phyloP scores from a whole-genome alignment of 2,329 filamentous ascomycete species.

The Pyrenophora seminiperda region DNA sequence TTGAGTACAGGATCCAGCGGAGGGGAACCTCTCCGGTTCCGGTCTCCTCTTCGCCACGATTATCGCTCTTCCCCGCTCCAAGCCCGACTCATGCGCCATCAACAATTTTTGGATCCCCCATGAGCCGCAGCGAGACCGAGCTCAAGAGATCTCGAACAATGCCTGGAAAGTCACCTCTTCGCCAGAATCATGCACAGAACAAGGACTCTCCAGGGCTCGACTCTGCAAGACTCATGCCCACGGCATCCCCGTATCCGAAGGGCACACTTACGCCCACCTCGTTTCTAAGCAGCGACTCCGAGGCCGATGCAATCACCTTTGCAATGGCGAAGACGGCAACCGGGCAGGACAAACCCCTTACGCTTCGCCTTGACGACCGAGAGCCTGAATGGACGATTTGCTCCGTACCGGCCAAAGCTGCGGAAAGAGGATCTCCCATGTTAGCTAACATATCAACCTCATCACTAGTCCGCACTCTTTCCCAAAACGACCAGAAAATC shows the following conservation, averaged over 20 bases:
- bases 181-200: slow-evolving; percentile 27
- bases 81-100: slow-evolving; percentile 33
- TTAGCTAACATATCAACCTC: slow-evolving; percentile 1
- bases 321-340: slow-evolving; percentile 26
- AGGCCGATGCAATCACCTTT: slow-evolving; percentile 37
- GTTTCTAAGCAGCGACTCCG: slow-evolving; percentile 38
- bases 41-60: slow-evolving; percentile 32
- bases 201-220: slow-evolving; percentile 6
- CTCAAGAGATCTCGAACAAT: slow-evolving; percentile 39
- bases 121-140: slow-evolving; percentile 25
- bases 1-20: slow-evolving; percentile 31
- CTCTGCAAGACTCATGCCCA: slow-evolving; percentile 12
- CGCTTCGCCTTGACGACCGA: slow-evolving; percentile 28
- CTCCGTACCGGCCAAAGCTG: slow-evolving; percentile 23
- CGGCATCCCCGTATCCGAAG: slow-evolving; percentile 19
- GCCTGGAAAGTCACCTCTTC: slow-evolving; percentile 37
- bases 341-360: slow-evolving; percentile 20
- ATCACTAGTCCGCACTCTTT: slow-evolving; percentile 18
- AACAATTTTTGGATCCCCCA: slow-evolving; percentile 24
- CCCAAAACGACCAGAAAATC: slow-evolving; percentile 29
- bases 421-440: slow-evolving; percentile 13
- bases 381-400: slow-evolving; percentile 43
- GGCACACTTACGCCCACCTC: slow-evolving; percentile 34
- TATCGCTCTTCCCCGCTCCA: slow-evolving; percentile 44
- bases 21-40: slow-evolving; percentile 43